Conservation (phyloP, 176 grass and related monocot genomes). For the Carex kokanica region DNA sequence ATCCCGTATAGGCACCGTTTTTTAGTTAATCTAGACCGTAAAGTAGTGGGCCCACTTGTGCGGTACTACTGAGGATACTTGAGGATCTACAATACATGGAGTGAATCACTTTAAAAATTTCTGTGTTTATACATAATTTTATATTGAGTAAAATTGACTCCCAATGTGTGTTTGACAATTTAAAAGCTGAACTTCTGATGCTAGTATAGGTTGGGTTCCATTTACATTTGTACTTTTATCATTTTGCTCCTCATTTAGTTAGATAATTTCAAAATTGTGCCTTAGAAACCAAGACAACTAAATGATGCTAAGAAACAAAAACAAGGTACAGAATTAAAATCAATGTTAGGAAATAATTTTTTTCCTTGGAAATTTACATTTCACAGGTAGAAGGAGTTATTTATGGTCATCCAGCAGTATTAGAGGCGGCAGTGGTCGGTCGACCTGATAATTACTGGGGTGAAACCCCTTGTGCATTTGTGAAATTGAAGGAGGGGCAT, state of each 20-base stretch:
- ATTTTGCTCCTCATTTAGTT: background rate
- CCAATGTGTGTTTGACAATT: background rate
- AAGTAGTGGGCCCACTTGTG: too few species aligned
- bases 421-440: slow-evolving; percentile 67
- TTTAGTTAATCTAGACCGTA: too few species aligned
- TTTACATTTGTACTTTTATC: background rate
- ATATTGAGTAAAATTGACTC: too few species aligned
- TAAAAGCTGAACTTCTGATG: background rate
- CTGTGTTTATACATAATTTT: too few species aligned
- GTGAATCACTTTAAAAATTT: too few species aligned
- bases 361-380: background rate
- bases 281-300: background rate
- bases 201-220: background rate
- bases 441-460: slow-evolving; percentile 80
- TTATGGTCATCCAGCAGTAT: slow-evolving; percentile 58
- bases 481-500: slow-evolving; percentile 32
- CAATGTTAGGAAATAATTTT: background rate
- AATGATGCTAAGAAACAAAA: background rate
- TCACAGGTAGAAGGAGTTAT: slow-evolving; percentile 55
- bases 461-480: slow-evolving; percentile 90
- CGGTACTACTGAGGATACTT: too few species aligned
- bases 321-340: background rate
- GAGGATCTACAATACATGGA: too few species aligned
- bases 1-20: too few species aligned
- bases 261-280: background rate